These are phyloP conservation scores for Ramalina intermedia DNA, from an alignment of 495 filamentous ascomycete genomes.

Conservation along the genomic window DNA sequence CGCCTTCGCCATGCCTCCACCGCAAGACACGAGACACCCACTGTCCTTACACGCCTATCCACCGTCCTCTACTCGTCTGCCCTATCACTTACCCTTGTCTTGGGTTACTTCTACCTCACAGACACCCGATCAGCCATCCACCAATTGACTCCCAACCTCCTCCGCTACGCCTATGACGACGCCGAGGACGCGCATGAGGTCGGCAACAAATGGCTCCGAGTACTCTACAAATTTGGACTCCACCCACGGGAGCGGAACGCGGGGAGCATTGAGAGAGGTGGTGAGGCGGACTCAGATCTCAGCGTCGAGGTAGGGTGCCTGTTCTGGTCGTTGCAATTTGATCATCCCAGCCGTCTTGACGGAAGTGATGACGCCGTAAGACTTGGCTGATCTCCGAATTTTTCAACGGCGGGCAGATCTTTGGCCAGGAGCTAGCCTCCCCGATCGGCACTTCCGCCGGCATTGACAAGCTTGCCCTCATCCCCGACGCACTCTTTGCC, in stretches of 20 bases:
- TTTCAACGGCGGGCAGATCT: constrained; percentile 35
- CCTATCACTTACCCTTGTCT: constrained; percentile 32
- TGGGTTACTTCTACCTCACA: constrained; percentile 65
- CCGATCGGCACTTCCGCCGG: constrained; percentile 87
- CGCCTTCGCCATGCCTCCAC: no score
- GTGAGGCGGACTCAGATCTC: constrained; percentile 17
- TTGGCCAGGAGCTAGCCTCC: constrained; percentile 63
- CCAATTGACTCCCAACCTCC: constrained; percentile 59
- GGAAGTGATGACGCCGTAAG: constrained; percentile 1
- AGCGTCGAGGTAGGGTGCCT: constrained; percentile 10
- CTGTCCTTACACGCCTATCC: constrained; percentile 19
- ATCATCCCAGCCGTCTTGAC: neutral
- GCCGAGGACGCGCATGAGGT: constrained; percentile 83
- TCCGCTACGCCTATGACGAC: constrained; percentile 61
- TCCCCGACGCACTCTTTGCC: constrained; percentile 67
- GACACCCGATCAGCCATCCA: constrained; percentile 76
- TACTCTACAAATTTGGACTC: constrained; percentile 39
- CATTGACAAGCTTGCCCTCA: constrained; percentile 83
- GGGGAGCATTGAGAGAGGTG: constrained; percentile 32
- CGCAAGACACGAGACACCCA: neutral
- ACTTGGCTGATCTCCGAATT: no score
- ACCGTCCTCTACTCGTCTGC: constrained; percentile 42
- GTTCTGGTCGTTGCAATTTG: neutral
- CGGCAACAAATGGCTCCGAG: constrained; percentile 48
- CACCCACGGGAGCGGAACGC: constrained; percentile 62